Conservation (phyloP, 192 early-diverging fungal genomes). For the Podila horticola region DNA sequence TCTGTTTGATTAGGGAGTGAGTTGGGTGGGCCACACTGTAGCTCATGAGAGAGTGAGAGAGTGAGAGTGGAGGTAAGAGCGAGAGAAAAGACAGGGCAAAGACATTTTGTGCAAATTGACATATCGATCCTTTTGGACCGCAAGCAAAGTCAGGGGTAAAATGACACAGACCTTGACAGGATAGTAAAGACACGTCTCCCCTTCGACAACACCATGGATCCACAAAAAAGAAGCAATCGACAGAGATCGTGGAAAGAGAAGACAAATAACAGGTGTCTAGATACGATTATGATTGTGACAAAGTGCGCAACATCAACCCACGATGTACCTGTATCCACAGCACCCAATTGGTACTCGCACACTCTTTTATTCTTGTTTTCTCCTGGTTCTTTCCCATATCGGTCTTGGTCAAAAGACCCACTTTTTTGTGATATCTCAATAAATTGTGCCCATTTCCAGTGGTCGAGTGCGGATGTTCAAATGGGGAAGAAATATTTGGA, state of each 20-base stretch:
- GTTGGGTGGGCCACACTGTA: neutral
- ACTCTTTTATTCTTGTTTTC: neutral
- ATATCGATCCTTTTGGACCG: neutral
- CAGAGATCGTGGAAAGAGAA: no score
- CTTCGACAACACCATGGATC: no score
- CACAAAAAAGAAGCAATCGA: no score
- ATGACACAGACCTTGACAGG: no score
- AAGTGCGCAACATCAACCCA: no score
- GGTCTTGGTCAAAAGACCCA: neutral
- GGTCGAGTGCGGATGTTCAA: neutral
- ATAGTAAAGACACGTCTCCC: no score
- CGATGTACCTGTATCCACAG: neutral
- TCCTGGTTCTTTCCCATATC: neutral
- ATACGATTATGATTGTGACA: no score
- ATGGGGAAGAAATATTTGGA: neutral
- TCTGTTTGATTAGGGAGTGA: neutral
- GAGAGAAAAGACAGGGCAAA: neutral
- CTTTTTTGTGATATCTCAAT: no score
- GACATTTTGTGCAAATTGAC: neutral
- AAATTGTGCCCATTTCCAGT: neutral
- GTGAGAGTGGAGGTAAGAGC: neutral
- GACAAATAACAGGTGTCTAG: no score
- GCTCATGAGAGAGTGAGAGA: neutral
- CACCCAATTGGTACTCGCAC: neutral
- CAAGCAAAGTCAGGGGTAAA: no score